These are phyloP conservation scores for Globisporangium echinulatum DNA, from an alignment of 352 stramenopile species.

Conservation along the genomic window DNA sequence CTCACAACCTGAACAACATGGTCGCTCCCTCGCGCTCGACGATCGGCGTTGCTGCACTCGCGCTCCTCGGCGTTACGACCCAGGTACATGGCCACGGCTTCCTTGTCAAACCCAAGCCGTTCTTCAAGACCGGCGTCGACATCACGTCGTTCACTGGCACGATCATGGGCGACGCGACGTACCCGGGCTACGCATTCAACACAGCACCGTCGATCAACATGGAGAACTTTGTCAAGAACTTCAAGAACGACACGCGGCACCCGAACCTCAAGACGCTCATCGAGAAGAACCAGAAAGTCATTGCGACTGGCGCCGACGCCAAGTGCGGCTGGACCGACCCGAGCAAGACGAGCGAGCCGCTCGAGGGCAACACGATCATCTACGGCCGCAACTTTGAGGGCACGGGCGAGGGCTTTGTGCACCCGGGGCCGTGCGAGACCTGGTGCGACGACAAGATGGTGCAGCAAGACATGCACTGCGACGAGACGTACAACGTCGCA, in stretches of 20 bases:
- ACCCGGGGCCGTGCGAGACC: conserved; percentile 37
- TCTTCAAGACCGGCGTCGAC: conserved; percentile 25
- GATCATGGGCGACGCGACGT: conserved; percentile 31
- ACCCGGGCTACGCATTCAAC: conserved; percentile 28
- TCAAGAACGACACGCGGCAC: conserved; percentile 29
- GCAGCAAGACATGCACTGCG: conserved; percentile 32
- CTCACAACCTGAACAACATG: too few relatives aligned
- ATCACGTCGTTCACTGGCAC: conserved; percentile 36
- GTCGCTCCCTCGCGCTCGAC: conserved; percentile 4
- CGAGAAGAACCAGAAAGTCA: conserved; percentile 26
- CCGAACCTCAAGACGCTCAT: conserved; percentile 31
- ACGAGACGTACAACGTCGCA: conserved; percentile 21
- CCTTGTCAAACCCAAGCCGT: conserved; percentile 29
- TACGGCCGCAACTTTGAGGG: conserved; percentile 30
- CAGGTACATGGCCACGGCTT: conserved; percentile 27
- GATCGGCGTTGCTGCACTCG: conserved; percentile 8
- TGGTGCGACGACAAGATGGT: conserved; percentile 34
- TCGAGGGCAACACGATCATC: conserved; percentile 30
- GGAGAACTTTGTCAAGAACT: conserved; percentile 29
- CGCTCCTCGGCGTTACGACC: conserved; percentile 1
- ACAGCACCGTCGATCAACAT: conserved; percentile 24
- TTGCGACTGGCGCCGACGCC: conserved; percentile 16
- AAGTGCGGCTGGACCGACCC: conserved; percentile 39
- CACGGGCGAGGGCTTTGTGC: conserved; percentile 27
- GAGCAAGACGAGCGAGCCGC: conserved; percentile 21